These are phyloP conservation scores for Melastoma malabathricum DNA, from an alignment of 345 rosid species.

Conservation along the genomic window DNA sequence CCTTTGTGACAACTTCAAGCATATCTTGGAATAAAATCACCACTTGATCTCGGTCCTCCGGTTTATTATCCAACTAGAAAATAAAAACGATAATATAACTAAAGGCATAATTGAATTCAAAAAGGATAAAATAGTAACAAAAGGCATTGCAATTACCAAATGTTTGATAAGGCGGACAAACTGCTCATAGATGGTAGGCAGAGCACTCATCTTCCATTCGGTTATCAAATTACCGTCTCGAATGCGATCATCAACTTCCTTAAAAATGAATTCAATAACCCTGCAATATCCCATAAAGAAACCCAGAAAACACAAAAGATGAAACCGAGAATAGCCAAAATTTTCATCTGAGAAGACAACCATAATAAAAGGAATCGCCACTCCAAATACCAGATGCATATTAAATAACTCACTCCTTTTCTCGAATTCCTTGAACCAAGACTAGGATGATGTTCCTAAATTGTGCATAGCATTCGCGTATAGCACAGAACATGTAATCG, in stretches of 20 bases:
- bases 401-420: slow-evolving; percentile 39
- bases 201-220: slow-evolving; percentile 74
- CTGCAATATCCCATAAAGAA: slow-evolving; percentile 27
- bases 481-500: slow-evolving; percentile 82
- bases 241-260: slow-evolving; percentile 47
- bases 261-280: slow-evolving; percentile 54
- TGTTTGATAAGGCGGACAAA: slow-evolving; percentile 70
- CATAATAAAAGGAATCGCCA: too few species aligned
- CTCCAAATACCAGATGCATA: too few species aligned
- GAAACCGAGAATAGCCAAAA: too few species aligned
- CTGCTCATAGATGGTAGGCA: slow-evolving; percentile 74
- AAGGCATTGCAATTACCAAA: slow-evolving; percentile 43
- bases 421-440: slow-evolving; percentile 67
- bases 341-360: too few species aligned
- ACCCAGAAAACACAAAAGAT: slow-evolving; percentile 2
- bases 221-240: slow-evolving; percentile 19
- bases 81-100: background rate
- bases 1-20: slow-evolving; percentile 90
- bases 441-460: slow-evolving; percentile 58
- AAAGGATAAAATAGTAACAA: background rate
- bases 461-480: slow-evolving; percentile 91
- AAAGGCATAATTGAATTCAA: background rate
- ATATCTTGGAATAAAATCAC: slow-evolving; percentile 96
- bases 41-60: slow-evolving; percentile 66
- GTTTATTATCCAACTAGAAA: slow-evolving; percentile 58